Evolutionary conservation across 768 basidiomycete genomes (phyloP).

Genomic region (Leccinum rimulosum): DNA sequence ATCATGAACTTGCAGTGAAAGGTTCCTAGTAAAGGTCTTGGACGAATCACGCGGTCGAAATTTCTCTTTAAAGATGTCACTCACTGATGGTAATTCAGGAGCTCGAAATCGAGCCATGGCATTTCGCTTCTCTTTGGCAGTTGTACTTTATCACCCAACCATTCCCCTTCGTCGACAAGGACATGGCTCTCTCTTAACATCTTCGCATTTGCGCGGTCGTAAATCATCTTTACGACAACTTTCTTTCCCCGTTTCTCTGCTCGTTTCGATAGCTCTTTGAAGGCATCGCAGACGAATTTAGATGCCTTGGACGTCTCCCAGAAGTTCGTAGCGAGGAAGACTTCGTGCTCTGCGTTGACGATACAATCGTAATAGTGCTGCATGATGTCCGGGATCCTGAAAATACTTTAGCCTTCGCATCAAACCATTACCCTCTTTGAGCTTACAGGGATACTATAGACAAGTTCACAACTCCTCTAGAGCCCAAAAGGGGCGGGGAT

Average conservation of each 20-base stretch:
- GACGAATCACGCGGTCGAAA: background rate
- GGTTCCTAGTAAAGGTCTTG: constrained; percentile 54
- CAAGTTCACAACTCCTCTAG: constrained; percentile 60
- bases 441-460: constrained; percentile 55
- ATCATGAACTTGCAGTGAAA: constrained; percentile 73
- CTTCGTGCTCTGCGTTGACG: constrained; percentile 57
- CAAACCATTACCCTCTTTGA: background rate
- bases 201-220: constrained; percentile 62
- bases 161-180: constrained; percentile 44
- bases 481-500: constrained; percentile 62
- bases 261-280: constrained; percentile 50
- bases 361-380: constrained; percentile 64
- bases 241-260: constrained; percentile 43
- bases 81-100: constrained; percentile 52
- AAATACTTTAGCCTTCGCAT: constrained; percentile 10
- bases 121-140: constrained; percentile 55
- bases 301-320: constrained; percentile 54
- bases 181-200: constrained; percentile 48
- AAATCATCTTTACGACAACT: constrained; percentile 65
- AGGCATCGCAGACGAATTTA: constrained; percentile 46
- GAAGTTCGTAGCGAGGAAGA: constrained; percentile 68
- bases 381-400: constrained; percentile 70
- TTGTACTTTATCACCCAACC: constrained; percentile 43
- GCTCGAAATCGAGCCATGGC: constrained; percentile 57
- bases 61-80: background rate